These are phyloP conservation scores for Penicillium soppii DNA, from an alignment of 495 filamentous ascomycete genomes.

Conservation along the genomic window DNA sequence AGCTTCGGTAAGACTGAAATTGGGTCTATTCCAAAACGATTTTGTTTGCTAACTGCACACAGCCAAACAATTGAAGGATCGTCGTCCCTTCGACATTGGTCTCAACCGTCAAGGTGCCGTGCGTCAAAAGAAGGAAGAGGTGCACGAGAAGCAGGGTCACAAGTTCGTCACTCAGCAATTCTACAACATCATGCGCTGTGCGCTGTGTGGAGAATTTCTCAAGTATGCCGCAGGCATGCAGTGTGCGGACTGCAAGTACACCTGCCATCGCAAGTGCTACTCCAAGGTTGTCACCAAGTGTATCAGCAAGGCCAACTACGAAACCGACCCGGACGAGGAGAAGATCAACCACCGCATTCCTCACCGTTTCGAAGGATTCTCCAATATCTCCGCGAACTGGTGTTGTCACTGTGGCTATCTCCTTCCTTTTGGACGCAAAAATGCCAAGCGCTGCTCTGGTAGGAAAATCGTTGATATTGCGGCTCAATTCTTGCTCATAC, in stretches of 20 bases:
- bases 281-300: slow-evolving; percentile 98
- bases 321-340: slow-evolving; percentile 96
- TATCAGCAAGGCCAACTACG: slow-evolving; percentile 98
- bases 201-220: slow-evolving; percentile 95
- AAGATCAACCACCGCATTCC: slow-evolving; percentile 99
- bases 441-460: slow-evolving; percentile 88
- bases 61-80: slow-evolving; percentile 69
- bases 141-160: slow-evolving; percentile 97
- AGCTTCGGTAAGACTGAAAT: slow-evolving; percentile 67
- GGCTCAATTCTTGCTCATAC: slow-evolving; percentile 4
- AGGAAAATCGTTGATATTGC: slow-evolving; percentile 20
- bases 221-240: slow-evolving; percentile 99
- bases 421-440: slow-evolving; percentile 93
- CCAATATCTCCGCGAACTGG: slow-evolving; percentile 98
- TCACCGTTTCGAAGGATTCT: slow-evolving; percentile 90
- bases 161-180: slow-evolving; percentile 98
- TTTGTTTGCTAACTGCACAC: slow-evolving; percentile 32
- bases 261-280: slow-evolving; percentile 97
- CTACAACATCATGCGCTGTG: slow-evolving; percentile 99
- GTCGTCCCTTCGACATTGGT: slow-evolving; percentile 77
- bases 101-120: slow-evolving; percentile 95
- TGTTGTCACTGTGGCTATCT: slow-evolving; percentile 99
- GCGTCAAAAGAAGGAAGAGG: slow-evolving; percentile 92
- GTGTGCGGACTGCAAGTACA: slow-evolving; percentile 99
- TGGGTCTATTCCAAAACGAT: not conserved